Base-by-base conservation (phyloP, 2,329 filamentous ascomycete species). In the Neoascochyta sp. region DNA sequence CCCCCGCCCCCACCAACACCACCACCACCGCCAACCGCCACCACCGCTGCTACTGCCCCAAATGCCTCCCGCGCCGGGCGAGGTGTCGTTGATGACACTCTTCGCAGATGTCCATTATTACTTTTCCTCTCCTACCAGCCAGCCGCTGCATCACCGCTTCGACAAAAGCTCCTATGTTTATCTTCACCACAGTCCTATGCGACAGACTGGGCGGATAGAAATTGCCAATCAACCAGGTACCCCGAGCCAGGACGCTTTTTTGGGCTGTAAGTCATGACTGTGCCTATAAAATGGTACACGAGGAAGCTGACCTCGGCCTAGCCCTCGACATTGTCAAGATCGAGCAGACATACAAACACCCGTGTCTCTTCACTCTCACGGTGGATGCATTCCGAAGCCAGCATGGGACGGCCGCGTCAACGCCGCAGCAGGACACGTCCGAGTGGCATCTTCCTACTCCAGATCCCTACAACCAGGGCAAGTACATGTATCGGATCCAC, bases 31-130 rank as follows among this genome's bases (percentile, higher is more conserved):
- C n/a, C n/a, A n/a, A n/a, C n/a, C n/a, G n/a, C n/a, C n/a, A n/a
- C n/a, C n/a, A n/a, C n/a, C n/a, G n/a, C 27, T 22, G 13, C 30
- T 37, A 36, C 24, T 33, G 26, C 43, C 50, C 56, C 19, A n/a
- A 13, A 73, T 73, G 69, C 69, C 69, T 47, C 66, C 65, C 24
- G 60, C 62, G 39, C 67, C 64, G 36, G 69, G 68, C 29, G 69
- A 73, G 38, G 64, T 64, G 30, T 61, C 67, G 14, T 48, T 72
- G 22, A 53, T 65, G 32, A 72, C 69, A 8, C 62, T 73, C 51
- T 88, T 86, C 52, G 82, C 76, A 41, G 85, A 90, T 53, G 59
- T 88, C 31, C 85, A 89, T 60, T 89, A 88, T 63, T 87, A 80
- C 63, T 86, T 88, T 64, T 74, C 75, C 15, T 73, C 79, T n/a